Base-by-base conservation (phyloP, 225 moss, liverwort and hornwort genomes). In the Sphagnum contortum region DNA sequence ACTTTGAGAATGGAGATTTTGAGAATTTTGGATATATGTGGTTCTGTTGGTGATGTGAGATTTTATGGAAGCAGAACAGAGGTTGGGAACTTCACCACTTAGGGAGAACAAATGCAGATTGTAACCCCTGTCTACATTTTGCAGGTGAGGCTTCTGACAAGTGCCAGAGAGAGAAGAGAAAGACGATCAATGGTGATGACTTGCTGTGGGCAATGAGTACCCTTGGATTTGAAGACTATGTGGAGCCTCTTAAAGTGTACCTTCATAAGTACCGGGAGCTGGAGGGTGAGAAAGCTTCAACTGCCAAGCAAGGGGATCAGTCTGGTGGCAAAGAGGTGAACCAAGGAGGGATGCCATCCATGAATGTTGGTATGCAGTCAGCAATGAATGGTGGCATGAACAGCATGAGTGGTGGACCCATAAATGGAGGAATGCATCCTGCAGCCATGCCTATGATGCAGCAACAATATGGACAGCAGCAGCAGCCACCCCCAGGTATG, bases 121-220 rank as follows among this genome's bases (percentile, higher is more conserved):
- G 29, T 29, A 29, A 29, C 29, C 29, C 29, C 29, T 29, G 29
- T 29, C 29, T 29, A 29, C 29, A 29, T 29, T 45, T 29, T 84
- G 69, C 61, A 84, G 84, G 90, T 65, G 92, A 93, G 74, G 91
- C 91, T 49, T 89, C 89, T 7, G 91, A 92, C 72, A 92, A 92
- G 82, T 92, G 91, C 47, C 89, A 89, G 79, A 82, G 91, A 62
- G 91, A 92, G 78, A 92, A 92, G 64, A 75, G 91, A 77, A 92
- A 92, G 77, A 92, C 91, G 0, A 92, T 92, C 48, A 92, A 92
- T 44, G 91, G 91, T 5, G 91, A 92, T 49, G 91, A 92, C 75
- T 65, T 92, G 58, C 79, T 92, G 49, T 92, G 91, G 91, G 91
- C 91, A 58, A 92, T 92, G 89, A 92, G 89, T 53, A 92, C 91